These are phyloP conservation scores for Tetrahymena malaccensis DNA, from an alignment of 73 alveolate species.

Conservation along the genomic window DNA sequence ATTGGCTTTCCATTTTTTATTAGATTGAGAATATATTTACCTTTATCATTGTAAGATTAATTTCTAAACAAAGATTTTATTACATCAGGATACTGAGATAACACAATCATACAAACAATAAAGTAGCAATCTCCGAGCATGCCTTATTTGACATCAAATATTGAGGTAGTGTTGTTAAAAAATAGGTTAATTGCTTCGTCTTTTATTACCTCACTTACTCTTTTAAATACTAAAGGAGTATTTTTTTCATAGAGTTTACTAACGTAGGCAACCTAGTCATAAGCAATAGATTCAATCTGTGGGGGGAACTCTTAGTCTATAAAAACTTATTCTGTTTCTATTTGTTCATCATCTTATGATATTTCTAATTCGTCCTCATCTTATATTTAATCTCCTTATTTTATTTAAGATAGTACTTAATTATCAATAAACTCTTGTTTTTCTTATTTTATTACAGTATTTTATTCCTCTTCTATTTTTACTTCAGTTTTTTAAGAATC, in stretches of 20 bases:
- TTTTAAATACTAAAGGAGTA: neutral
- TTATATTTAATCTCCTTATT: no score
- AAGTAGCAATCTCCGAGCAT: constrained; percentile 58
- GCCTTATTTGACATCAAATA: constrained; percentile 44
- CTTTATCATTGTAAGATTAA: neutral
- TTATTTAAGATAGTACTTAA: neutral
- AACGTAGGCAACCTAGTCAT: neutral
- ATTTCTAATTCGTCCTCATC: no score
- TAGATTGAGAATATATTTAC: constrained; percentile 21
- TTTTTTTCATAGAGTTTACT: neutral
- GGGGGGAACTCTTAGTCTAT: neutral
- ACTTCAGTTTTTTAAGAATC: neutral
- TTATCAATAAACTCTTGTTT: no score
- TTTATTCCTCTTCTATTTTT: no score
- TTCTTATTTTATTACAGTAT: no score
- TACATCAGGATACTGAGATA: constrained; percentile 48
- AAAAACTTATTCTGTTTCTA: neutral
- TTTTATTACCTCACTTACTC: neutral
- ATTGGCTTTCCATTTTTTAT: constrained; percentile 47
- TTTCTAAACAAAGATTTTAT: constrained; percentile 8
- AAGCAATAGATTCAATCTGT: neutral
- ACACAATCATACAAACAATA: constrained; percentile 47
- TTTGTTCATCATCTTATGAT: neutral
- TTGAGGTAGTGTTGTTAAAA: neutral
- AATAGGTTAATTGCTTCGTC: neutral